Evolutionary conservation across 768 basidiomycete species (phyloP).

Genomic region (Lactarius akahatsu): DNA sequence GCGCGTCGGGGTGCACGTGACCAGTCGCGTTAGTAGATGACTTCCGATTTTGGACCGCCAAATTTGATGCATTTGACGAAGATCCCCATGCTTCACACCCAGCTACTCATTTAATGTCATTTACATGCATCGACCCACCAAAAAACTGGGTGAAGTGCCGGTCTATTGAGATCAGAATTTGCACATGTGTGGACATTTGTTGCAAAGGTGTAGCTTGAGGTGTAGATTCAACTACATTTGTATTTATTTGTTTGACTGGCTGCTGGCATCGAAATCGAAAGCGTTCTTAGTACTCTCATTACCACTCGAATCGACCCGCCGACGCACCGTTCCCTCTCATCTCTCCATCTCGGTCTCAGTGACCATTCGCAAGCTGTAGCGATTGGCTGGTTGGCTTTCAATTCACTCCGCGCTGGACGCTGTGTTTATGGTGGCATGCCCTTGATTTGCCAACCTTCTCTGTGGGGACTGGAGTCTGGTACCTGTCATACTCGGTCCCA

Average conservation of each 20-base stretch:
- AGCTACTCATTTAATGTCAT: too few relatives aligned
- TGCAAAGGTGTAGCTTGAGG: too few relatives aligned
- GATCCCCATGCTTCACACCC: too few relatives aligned
- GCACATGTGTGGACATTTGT: too few relatives aligned
- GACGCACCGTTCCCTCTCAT: neutral
- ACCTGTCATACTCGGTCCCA: conserved; percentile 5
- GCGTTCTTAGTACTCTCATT: neutral
- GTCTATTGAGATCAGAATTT: too few relatives aligned
- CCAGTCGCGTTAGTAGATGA: neutral
- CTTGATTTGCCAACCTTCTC: conserved; percentile 16
- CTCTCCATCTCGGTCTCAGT: neutral
- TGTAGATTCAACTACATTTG: too few relatives aligned
- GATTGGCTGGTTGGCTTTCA: neutral
- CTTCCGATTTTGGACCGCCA: too few relatives aligned
- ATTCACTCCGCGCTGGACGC: conserved; percentile 23
- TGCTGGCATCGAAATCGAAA: neutral
- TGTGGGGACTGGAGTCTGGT: conserved; percentile 9
- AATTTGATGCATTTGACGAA: too few relatives aligned
- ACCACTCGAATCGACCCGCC: neutral
- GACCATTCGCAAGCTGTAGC: neutral
- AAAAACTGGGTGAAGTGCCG: too few relatives aligned
- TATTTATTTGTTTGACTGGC: too few relatives aligned
- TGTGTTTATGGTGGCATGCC: conserved; percentile 21
- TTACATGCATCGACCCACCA: too few relatives aligned
- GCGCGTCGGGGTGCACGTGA: conserved; percentile 25